Percentiles rank a stretch among this genome's conserved stretches.
Evolutionary conservation across 2,329 filamentous ascomycete species (phyloP).

Genomic region (Monosporascus sp.): DNA sequence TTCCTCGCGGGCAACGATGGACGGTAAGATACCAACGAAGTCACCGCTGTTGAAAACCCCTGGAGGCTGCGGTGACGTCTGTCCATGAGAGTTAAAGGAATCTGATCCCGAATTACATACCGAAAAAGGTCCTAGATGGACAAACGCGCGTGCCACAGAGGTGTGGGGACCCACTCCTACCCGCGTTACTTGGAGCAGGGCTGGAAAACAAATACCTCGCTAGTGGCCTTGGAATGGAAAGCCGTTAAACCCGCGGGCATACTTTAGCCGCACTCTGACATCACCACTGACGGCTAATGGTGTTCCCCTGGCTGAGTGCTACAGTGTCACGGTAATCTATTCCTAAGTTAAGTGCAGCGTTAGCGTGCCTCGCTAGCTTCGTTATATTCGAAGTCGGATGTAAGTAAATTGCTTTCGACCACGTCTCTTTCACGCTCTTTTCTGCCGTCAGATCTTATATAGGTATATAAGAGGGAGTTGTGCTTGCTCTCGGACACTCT

Average conservation of each 20-base stretch:
- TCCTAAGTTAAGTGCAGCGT: too few relatives aligned
- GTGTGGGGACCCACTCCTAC: too few relatives aligned
- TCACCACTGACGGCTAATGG: background rate
- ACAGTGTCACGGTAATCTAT: background rate
- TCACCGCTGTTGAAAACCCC: too few relatives aligned
- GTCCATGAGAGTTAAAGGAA: background rate
- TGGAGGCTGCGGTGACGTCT: background rate
- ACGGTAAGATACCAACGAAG: background rate
- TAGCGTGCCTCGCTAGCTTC: background rate
- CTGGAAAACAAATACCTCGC: background rate
- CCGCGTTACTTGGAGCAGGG: too few relatives aligned
- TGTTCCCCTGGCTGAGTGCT: background rate
- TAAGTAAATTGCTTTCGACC: background rate
- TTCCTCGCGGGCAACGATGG: background rate
- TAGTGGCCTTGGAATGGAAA: background rate
- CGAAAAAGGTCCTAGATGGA: background rate
- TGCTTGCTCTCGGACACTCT: too few relatives aligned
- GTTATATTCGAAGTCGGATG: background rate
- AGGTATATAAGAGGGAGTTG: background rate
- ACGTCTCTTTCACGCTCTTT: too few relatives aligned
- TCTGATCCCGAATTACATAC: background rate
- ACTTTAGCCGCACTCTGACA: background rate
- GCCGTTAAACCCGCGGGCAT: background rate
- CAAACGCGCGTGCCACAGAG: too few relatives aligned
- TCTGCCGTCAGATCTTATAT: background rate